Evolutionary conservation across 2,329 filamentous ascomycete genomes (phyloP).

Genomic region (Penicillium sp.): DNA sequence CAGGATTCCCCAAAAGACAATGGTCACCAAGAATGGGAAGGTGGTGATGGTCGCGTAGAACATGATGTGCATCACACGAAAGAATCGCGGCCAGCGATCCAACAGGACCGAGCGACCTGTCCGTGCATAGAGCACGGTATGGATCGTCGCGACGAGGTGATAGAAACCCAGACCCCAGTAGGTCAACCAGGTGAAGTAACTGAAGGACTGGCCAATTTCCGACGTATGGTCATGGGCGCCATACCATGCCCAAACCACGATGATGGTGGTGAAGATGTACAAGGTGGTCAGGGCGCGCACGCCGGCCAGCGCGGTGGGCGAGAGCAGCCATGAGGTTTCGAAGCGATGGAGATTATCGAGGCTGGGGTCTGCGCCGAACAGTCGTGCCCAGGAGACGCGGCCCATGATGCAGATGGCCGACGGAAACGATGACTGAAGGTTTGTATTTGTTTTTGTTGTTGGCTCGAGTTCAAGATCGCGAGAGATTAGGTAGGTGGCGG

Average conservation of each 20-base stretch:
- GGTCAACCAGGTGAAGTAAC: slow-evolving; percentile 74
- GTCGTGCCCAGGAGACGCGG: slow-evolving; percentile 12
- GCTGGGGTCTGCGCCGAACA: slow-evolving; percentile 32
- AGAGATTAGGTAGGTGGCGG: too few relatives aligned
- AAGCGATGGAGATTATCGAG: slow-evolving; percentile 55
- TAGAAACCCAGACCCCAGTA: slow-evolving; percentile 83
- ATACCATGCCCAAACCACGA: slow-evolving; percentile 64
- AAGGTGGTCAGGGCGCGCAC: slow-evolving; percentile 43
- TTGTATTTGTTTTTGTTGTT: too few relatives aligned
- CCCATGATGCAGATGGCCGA: slow-evolving; percentile 10
- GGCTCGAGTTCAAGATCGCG: too few relatives aligned
- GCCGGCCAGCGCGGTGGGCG: slow-evolving; percentile 56
- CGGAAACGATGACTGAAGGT: too few relatives aligned
- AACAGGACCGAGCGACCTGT: slow-evolving; percentile 50
- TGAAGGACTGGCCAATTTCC: slow-evolving; percentile 56
- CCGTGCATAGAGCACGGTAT: slow-evolving; percentile 62
- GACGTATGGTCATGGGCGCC: slow-evolving; percentile 49
- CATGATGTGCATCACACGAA: slow-evolving; percentile 60
- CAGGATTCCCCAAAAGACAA: slow-evolving; percentile 64
- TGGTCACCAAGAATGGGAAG: slow-evolving; percentile 63
- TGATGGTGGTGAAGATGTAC: slow-evolving; percentile 64
- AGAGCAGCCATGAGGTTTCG: slow-evolving; percentile 75
- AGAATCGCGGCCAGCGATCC: slow-evolving; percentile 52
- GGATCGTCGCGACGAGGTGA: slow-evolving; percentile 59
- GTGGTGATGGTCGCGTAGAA: slow-evolving; percentile 59